These are phyloP conservation scores for Marasmius fiardii DNA, from an alignment of 1,284 basidiomycete genomes.

Conservation along the genomic window DNA sequence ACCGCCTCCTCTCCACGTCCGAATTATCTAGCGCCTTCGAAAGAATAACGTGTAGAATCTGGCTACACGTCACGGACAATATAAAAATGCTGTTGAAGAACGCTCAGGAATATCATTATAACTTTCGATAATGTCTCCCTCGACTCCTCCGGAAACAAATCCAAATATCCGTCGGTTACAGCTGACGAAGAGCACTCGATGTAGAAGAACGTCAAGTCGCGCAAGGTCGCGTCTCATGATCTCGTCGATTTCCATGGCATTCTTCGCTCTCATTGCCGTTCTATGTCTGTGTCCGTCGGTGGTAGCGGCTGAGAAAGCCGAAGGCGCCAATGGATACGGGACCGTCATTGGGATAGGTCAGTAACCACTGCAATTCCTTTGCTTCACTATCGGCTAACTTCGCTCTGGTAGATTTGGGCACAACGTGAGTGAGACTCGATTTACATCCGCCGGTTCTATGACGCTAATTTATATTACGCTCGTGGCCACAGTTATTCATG, in stretches of 20 bases:
- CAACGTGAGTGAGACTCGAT: constrained; percentile 36
- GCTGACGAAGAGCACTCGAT: not conserved
- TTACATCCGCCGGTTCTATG: constrained; percentile 3
- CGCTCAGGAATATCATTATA: not conserved
- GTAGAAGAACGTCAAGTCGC: not conserved
- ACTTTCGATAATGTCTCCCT: not conserved
- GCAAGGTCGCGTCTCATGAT: constrained; percentile 8
- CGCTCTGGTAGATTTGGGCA: constrained; percentile 47
- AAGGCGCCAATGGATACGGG: not conserved
- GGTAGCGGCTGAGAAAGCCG: constrained; percentile 36
- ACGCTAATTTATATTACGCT: constrained; percentile 18
- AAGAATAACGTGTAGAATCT: not conserved
- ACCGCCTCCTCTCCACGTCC: not conserved
- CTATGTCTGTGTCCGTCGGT: constrained; percentile 45
- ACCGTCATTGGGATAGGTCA: constrained; percentile 12
- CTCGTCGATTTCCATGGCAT: constrained; percentile 43
- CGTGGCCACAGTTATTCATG: constrained; percentile 46
- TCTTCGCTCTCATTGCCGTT: constrained; percentile 45
- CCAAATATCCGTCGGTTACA: not conserved
- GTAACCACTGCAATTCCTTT: not conserved
- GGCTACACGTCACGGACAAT: not conserved
- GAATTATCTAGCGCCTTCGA: not conserved
- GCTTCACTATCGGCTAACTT: not conserved
- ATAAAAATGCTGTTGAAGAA: not conserved
- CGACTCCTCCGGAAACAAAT: not conserved